These are phyloP conservation scores for Ophiostoma quercus DNA, from an alignment of 2,329 filamentous ascomycete genomes.

Conservation along the genomic window DNA sequence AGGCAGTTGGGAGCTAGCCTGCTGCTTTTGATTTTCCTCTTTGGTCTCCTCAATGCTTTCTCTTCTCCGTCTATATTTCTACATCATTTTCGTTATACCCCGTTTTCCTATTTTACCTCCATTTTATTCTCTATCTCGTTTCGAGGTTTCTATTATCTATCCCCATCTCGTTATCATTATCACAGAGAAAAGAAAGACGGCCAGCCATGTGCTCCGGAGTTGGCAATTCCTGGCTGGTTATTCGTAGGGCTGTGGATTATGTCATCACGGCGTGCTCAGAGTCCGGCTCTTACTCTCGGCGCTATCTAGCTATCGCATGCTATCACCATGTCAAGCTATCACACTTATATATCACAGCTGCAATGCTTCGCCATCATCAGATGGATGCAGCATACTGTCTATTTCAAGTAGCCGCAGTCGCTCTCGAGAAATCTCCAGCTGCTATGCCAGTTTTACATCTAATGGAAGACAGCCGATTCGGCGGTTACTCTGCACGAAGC, in stretches of 20 bases:
- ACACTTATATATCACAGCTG: too few species aligned
- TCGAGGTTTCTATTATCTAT: not conserved
- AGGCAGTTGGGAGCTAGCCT: conserved; percentile 3
- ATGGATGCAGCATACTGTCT: too few species aligned
- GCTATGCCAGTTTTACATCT: not conserved
- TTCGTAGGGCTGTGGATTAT: not conserved
- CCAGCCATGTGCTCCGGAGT: not conserved
- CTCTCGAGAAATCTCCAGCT: too few species aligned
- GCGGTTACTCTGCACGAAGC: too few species aligned
- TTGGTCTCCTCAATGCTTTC: not conserved
- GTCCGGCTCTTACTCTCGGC: not conserved
- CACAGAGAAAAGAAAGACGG: not conserved
- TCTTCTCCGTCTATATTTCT: not conserved
- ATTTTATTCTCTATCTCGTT: conserved; percentile 6
- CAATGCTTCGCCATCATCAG: not conserved
- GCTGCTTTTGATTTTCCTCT: not conserved
- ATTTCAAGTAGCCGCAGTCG: too few species aligned
- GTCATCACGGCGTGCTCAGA: not conserved
- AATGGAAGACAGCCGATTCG: not conserved
- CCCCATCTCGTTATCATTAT: conserved; percentile 5
- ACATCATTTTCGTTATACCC: not conserved
- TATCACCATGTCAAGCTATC: not conserved
- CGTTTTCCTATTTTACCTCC: conserved; percentile 2
- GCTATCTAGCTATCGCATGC: not conserved
- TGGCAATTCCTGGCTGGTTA: not conserved